Evolutionary conservation across 768 basidiomycete genomes (phyloP).

Genomic region (Podaxis carcinomalis): DNA sequence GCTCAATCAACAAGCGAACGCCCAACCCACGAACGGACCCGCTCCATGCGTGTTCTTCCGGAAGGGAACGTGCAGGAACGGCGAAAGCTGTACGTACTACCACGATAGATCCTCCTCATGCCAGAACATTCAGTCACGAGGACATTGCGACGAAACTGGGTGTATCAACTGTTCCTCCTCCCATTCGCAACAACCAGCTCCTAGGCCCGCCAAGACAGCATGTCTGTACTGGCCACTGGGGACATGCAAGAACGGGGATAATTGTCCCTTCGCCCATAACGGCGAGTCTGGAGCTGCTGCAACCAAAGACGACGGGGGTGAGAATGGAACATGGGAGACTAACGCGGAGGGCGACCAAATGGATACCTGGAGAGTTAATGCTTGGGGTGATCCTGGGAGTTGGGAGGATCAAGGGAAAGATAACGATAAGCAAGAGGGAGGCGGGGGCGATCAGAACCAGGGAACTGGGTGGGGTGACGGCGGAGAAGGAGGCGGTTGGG

Average conservation of each 20-base stretch:
- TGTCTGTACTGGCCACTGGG: slow-evolving; percentile 34
- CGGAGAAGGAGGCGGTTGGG: not conserved
- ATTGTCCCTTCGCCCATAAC: slow-evolving; percentile 31
- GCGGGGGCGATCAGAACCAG: not conserved
- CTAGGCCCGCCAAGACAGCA: slow-evolving; percentile 1
- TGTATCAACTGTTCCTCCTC: not conserved
- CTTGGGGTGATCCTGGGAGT: not conserved
- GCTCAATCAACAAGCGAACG: not conserved
- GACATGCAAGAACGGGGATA: slow-evolving; percentile 33
- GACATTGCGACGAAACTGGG: not conserved
- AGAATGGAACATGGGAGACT: not conserved
- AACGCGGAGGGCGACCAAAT: not conserved
- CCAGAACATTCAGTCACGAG: not conserved
- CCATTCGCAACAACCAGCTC: not conserved
- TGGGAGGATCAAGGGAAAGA: not conserved
- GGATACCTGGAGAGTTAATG: not conserved
- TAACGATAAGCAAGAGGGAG: not conserved
- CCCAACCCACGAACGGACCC: not conserved
- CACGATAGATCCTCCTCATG: not conserved
- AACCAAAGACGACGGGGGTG: not conserved
- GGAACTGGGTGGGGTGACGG: not conserved
- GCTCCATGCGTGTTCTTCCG: not conserved
- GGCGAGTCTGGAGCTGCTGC: slow-evolving; percentile 11
- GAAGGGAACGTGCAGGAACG: slow-evolving; percentile 10
- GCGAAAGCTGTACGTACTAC: not conserved